phyloP scores from a whole-genome alignment of 2,329 filamentous ascomycete species.

The Epicoccum sorghinum region DNA sequence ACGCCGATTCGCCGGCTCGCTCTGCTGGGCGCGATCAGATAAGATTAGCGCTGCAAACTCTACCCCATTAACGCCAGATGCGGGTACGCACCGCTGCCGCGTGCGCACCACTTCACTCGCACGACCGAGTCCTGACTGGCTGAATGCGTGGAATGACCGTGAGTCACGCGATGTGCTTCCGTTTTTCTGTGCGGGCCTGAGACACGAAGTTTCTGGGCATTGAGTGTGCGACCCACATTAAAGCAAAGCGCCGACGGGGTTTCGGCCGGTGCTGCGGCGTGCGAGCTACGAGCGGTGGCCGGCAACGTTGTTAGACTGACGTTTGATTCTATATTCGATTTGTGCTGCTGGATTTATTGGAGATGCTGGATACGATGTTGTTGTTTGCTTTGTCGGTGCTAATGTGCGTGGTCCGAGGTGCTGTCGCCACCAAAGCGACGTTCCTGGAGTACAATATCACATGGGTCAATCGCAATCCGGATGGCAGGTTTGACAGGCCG shows the following conservation, averaged over 20 bases:
- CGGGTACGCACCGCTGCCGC: neutral
- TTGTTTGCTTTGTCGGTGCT: neutral
- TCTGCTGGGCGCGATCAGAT: constrained; percentile 5
- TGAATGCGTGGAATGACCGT: neutral
- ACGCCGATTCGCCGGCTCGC: neutral
- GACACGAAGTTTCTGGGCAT: neutral
- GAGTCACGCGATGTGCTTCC: neutral
- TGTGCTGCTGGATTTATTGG: no score
- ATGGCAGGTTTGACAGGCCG: constrained; percentile 53
- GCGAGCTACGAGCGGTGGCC: no score
- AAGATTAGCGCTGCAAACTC: constrained; percentile 8
- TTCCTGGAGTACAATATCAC: constrained; percentile 58
- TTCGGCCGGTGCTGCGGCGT: no score
- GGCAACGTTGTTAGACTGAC: no score
- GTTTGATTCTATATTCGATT: no score
- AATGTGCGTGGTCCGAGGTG: constrained; percentile 16
- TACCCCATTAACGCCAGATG: neutral
- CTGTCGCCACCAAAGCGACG: constrained; percentile 35
- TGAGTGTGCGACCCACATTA: neutral
- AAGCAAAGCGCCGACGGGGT: no score
- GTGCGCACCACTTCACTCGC: neutral
- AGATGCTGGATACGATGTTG: neutral
- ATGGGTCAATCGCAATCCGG: constrained; percentile 61
- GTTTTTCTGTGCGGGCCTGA: neutral
- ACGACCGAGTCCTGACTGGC: neutral